A percentile compares a stretch with the other conserved stretches of the same genome.
Conservation (phyloP, 176 grass and related monocot species). For the Lolium multiflorum region DNA sequence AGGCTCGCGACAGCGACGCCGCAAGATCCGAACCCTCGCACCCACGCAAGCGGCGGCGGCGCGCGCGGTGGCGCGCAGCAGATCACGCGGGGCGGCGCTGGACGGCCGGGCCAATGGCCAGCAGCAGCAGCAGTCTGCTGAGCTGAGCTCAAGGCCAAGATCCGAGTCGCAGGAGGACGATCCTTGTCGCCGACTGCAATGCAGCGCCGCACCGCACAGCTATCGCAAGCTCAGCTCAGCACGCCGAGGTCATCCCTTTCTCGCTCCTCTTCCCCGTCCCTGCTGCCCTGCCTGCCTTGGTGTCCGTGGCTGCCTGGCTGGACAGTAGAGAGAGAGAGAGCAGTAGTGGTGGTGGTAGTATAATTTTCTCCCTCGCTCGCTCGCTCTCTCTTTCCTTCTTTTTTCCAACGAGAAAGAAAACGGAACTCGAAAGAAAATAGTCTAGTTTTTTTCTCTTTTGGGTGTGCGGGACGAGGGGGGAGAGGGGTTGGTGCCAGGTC, state of each 20-base stretch:
- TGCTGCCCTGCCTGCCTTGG: conserved; percentile 45
- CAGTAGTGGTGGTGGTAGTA: conserved; percentile 19
- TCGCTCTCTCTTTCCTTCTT: not conserved
- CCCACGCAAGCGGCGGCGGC: conserved; percentile 35
- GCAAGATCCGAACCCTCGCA: conserved; percentile 49
- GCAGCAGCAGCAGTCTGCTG: not conserved
- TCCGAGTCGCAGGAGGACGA: conserved; percentile 40
- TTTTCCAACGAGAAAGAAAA: not conserved
- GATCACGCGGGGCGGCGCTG: conserved; percentile 44
- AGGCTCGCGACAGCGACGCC: conserved; percentile 34
- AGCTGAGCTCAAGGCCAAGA: conserved; percentile 36
- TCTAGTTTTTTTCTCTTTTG: not conserved
- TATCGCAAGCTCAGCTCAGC: not conserved
- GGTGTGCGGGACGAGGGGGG: conserved; percentile 5
- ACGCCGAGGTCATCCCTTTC: conserved; percentile 37
- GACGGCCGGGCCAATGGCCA: conserved; percentile 16
- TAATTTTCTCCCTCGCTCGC: conserved; percentile 32
- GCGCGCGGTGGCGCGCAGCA: conserved; percentile 22
- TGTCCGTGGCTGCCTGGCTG: conserved; percentile 55
- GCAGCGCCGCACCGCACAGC: conserved; percentile 23
- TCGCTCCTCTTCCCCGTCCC: conserved; percentile 16
- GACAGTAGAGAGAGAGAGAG: conserved; percentile 47
- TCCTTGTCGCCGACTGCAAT: conserved; percentile 45
- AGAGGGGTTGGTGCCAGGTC: conserved; percentile 60
- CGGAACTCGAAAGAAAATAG: not conserved